A percentile compares a stretch with the other conserved stretches of the same genome.
Conservation (phyloP, 768 basidiomycete genomes). For the Trametes cinnabarina region DNA sequence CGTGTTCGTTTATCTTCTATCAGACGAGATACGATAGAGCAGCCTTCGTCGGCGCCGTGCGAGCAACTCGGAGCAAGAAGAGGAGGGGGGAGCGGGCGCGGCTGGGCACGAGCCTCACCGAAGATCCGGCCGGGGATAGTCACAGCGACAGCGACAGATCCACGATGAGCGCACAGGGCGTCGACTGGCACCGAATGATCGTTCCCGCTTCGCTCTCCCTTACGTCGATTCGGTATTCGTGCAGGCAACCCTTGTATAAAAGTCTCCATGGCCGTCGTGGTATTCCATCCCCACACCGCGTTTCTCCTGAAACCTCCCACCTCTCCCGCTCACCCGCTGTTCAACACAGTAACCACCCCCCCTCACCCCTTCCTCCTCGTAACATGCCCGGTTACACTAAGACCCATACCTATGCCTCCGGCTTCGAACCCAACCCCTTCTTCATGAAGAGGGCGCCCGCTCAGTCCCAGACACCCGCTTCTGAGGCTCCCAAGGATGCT, state of each 20-base stretch:
- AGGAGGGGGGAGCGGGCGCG: background rate
- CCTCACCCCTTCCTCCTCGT: too few species aligned
- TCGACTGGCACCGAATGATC: slow-evolving; percentile 8
- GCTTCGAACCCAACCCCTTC: slow-evolving; percentile 10
- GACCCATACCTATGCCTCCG: slow-evolving; percentile 7
- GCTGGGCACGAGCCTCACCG: slow-evolving; percentile 8
- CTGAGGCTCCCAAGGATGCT: background rate
- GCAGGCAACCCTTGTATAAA: slow-evolving; percentile 6
- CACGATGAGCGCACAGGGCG: slow-evolving; percentile 16
- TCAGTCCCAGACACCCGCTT: background rate
- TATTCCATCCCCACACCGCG: slow-evolving; percentile 14
- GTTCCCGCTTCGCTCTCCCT: slow-evolving; percentile 7
- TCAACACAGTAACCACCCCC: slow-evolving; percentile 10
- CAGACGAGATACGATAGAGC: background rate
- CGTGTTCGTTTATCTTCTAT: background rate
- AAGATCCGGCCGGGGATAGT: slow-evolving; percentile 18
- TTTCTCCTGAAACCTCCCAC: slow-evolving; percentile 7
- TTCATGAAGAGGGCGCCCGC: slow-evolving; percentile 7
- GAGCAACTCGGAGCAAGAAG: background rate
- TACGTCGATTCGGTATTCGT: background rate
- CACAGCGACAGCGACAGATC: slow-evolving; percentile 2
- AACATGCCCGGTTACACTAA: slow-evolving; percentile 17
- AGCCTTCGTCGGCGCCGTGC: background rate
- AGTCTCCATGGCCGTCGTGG: slow-evolving; percentile 2
- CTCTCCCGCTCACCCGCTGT: background rate